phyloP scores from a whole-genome alignment of 2,329 filamentous ascomycete genomes.

The Alternaria atra region DNA sequence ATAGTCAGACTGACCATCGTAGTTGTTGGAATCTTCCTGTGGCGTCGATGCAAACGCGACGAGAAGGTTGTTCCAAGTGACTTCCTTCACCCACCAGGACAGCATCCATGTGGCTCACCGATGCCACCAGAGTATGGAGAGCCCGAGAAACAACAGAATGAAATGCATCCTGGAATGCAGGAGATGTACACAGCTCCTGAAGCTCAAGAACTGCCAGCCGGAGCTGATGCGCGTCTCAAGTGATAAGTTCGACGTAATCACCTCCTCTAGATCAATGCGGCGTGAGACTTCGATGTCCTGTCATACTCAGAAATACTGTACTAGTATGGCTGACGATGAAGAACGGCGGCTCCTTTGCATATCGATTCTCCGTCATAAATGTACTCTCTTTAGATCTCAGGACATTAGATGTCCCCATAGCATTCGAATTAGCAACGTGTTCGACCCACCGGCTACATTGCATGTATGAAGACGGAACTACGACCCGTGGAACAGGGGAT shows the following conservation, averaged over 20 bases:
- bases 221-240: background rate
- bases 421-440: background rate
- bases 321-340: background rate
- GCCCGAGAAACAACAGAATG: background rate
- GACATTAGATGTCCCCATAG: no score
- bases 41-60: background rate
- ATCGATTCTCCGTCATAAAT: no score
- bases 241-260: background rate
- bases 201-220: background rate
- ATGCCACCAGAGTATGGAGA: background rate
- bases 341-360: no score
- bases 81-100: background rate
- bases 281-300: background rate
- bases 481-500: background rate
- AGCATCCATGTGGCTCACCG: background rate
- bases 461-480: background rate
- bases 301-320: background rate
- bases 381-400: no score
- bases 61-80: background rate
- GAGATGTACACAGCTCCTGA: background rate
- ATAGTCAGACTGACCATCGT: background rate
- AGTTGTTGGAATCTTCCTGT: background rate
- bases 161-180: background rate
- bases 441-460: background rate
- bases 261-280: background rate